A percentile compares a stretch with the other conserved stretches of the same genome.
Evolutionary conservation across 2,329 filamentous ascomycete genomes (phyloP).

Genomic region (Colletotrichum sp.): DNA sequence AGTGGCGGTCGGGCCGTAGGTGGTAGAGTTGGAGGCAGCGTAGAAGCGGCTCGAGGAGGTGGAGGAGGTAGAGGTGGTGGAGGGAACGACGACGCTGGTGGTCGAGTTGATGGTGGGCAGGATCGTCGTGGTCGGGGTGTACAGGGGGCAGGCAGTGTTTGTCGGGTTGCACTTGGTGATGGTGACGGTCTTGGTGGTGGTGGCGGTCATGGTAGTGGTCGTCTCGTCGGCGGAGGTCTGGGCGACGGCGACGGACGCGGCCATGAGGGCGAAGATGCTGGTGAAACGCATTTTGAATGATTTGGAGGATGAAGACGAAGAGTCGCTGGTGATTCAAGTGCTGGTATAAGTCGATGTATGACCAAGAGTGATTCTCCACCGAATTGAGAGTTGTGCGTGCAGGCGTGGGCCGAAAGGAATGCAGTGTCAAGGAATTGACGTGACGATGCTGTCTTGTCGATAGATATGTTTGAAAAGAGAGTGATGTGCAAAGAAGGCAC

Average conservation of each 20-base stretch:
- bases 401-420: background rate
- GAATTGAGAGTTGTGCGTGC: background rate
- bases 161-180: slow-evolving; percentile 53
- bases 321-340: background rate
- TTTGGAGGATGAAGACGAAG: background rate
- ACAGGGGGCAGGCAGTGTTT: slow-evolving; percentile 47
- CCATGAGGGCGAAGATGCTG: slow-evolving; percentile 45
- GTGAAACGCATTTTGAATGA: slow-evolving; percentile 51
- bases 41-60: slow-evolving; percentile 26
- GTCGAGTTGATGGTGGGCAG: slow-evolving; percentile 21
- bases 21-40: slow-evolving; percentile 39
- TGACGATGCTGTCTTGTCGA: slow-evolving; percentile 19
- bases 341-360: slow-evolving; percentile 5
- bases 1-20: slow-evolving; percentile 26
- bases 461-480: background rate
- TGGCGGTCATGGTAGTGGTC: slow-evolving; percentile 49
- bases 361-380: background rate
- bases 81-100: slow-evolving; percentile 19
- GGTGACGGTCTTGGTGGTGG: slow-evolving; percentile 48
- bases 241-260: slow-evolving; percentile 42
- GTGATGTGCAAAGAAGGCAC: slow-evolving; percentile 17
- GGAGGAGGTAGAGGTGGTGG: slow-evolving; percentile 9
- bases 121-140: slow-evolving; percentile 32
- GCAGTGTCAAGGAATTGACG: slow-evolving; percentile 2
- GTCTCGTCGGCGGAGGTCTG: slow-evolving; percentile 32